Evolutionary conservation across 1,284 basidiomycete genomes (phyloP), one percentile per base, ranked within the genome.

Genomic region (Cutaneotrichosporon mucoides): DNA sequence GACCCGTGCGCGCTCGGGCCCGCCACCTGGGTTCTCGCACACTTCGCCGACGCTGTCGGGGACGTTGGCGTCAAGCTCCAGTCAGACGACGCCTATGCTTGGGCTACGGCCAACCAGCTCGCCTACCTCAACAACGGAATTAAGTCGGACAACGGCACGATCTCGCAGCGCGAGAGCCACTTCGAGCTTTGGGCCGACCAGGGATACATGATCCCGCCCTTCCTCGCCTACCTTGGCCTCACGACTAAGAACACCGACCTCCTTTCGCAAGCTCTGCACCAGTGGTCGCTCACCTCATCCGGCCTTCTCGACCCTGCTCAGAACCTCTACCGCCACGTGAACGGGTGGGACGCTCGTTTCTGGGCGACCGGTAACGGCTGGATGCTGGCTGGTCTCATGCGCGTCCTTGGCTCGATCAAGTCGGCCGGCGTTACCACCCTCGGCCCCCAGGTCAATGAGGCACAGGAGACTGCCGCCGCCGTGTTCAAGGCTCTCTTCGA

Each of bases 151-250:
- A 66, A 68, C 34, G 66, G 63, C 0, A 66, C 64, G 4, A 67
- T 72, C 49, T 69, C 68, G 16, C 66, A 68, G 60, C 69, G 75
- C 38, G 66, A 65, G 16, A 62, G 67, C 43, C 60, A 71, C 47
- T 57, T 61, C 16, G 69, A 85, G 56, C 64, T 73, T 33, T 79
- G 84, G 85, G 78, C 83, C 16, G 85, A 86, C 69, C 79, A 72
- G 64, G 76, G 85, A 0, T 85, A 82, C 69, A 86, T 86, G 85
- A 83, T 82, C 6, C 82, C 84, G 5, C 85, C 85, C 0, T 85
- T 84, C 71, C 71, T 85, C 4, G 84, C 84, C 0, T 84, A 68
- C 55, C 80, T 83, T 57, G 84, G 82, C 10, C 80, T 79, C 0
- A 78, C 81, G 46, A 79, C 77, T 2, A 56, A 70, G 15, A 80